A percentile compares a stretch with the other conserved stretches of the same genome.
Evolutionary conservation across 441 rosid genomes (phyloP).

Genomic region (Corymbia citriodora): DNA sequence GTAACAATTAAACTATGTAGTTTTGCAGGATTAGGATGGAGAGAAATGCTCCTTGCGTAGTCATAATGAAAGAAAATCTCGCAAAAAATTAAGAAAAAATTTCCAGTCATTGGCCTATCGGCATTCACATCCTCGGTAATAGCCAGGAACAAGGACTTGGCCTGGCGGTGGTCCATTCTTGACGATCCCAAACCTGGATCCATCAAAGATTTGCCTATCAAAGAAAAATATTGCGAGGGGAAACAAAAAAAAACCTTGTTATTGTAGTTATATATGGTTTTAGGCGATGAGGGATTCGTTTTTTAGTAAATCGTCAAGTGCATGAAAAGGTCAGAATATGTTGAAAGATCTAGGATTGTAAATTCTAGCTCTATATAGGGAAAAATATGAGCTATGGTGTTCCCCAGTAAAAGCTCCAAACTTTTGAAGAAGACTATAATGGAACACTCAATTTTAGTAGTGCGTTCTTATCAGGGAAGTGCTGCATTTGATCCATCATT

Average conservation of each 20-base stretch:
- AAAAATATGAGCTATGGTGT: not conserved
- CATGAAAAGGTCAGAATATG: not conserved
- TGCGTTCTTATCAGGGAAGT: not conserved
- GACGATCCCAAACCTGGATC: not conserved
- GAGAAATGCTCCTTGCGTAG: not conserved
- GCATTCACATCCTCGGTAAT: not conserved
- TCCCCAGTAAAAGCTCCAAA: not conserved
- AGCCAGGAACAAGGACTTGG: not conserved
- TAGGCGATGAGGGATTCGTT: not conserved
- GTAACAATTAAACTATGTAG: not conserved
- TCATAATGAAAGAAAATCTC: not conserved
- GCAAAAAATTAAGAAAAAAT: not conserved
- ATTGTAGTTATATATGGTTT: not conserved
- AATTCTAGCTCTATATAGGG: not conserved
- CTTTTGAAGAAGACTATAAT: not conserved
- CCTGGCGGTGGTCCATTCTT: not conserved
- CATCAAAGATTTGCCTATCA: not conserved
- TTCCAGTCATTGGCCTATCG: not conserved
- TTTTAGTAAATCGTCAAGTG: not conserved
- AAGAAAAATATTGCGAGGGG: not conserved
- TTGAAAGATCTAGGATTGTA: not conserved
- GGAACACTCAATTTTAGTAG: not conserved
- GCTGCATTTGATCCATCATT: not conserved
- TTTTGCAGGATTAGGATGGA: not conserved
- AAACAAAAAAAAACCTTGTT: not conserved